Evolutionary conservation across 1,139 yeast genomes (phyloP).

Genomic region (Yamadazyma kanchanaburiensis): DNA sequence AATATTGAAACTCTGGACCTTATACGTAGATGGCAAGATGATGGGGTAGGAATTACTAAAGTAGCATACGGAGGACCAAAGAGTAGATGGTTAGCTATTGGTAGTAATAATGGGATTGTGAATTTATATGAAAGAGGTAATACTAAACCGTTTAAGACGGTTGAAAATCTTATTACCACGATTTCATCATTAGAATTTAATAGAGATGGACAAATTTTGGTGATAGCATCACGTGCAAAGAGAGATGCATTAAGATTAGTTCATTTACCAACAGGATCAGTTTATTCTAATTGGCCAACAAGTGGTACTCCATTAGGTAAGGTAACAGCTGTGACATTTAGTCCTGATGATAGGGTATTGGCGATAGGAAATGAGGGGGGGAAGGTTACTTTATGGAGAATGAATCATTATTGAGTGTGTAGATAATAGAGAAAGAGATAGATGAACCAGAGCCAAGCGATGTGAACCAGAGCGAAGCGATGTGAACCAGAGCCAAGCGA

Average conservation of each 20-base stretch:
- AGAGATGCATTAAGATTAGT: constrained; percentile 84
- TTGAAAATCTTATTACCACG: constrained; percentile 81
- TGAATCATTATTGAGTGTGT: constrained; percentile 66
- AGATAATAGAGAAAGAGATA: too few species aligned
- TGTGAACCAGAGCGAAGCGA: too few species aligned
- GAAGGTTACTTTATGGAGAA: constrained; percentile 82
- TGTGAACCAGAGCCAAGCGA: too few species aligned
- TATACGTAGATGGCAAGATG: constrained; percentile 76
- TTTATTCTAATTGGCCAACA: constrained; percentile 95
- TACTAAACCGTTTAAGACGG: constrained; percentile 48
- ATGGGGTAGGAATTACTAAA: constrained; percentile 79
- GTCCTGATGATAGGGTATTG: constrained; percentile 79
- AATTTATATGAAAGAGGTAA: constrained; percentile 69
- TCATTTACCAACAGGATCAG: constrained; percentile 85
- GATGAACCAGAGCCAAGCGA: too few species aligned
- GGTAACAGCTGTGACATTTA: constrained; percentile 79
- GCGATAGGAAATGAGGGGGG: constrained; percentile 93
- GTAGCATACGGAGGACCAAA: constrained; percentile 76
- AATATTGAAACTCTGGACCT: constrained; percentile 45
- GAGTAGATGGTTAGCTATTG: constrained; percentile 84
- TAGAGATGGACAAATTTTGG: constrained; percentile 85
- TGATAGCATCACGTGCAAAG: constrained; percentile 81
- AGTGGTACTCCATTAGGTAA: constrained; percentile 93
- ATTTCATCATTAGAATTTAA: constrained; percentile 74
- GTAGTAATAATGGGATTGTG: constrained; percentile 86